Evolutionary conservation across 2,329 filamentous ascomycete genomes (phyloP).

Genomic region (Diaporthe ampelina): DNA sequence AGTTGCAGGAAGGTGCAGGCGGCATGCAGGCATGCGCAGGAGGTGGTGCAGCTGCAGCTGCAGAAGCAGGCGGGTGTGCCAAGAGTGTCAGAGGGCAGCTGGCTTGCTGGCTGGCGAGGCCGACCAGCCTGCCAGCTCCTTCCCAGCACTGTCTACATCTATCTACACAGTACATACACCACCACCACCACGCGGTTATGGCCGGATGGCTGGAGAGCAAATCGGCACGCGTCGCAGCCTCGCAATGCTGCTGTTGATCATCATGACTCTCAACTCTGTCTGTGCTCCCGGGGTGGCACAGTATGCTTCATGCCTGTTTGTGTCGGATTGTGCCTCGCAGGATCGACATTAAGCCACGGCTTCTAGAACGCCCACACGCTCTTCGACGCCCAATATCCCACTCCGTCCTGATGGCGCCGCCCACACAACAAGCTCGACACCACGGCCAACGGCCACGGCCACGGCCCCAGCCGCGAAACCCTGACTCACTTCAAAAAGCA

Average conservation of each 20-base stretch:
- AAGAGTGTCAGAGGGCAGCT: neutral
- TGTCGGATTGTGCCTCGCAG: conserved; percentile 7
- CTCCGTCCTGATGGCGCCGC: neutral
- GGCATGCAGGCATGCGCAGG: neutral
- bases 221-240: conserved; percentile 22
- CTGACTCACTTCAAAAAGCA: neutral
- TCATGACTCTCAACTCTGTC: conserved; percentile 3
- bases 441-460: neutral
- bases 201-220: conserved; percentile 1
- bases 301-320: neutral
- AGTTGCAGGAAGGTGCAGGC: conserved; percentile 3
- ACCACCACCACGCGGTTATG: too few relatives aligned
- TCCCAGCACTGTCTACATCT: too few relatives aligned
- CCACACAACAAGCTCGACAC: conserved; percentile 5
- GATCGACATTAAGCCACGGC: conserved; percentile 18
- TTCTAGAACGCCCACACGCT: neutral
- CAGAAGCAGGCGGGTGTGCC: conserved; percentile 6
- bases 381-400: conserved; percentile 1
- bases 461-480: conserved; percentile 15
- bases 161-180: too few relatives aligned
- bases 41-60: neutral
- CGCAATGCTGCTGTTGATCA: conserved; percentile 18
- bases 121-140: neutral
- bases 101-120: neutral
- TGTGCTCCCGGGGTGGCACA: neutral